phyloP scores from a whole-genome alignment of 139 green algal genomes.

The Auxenochlorella pyrenoidosa region DNA sequence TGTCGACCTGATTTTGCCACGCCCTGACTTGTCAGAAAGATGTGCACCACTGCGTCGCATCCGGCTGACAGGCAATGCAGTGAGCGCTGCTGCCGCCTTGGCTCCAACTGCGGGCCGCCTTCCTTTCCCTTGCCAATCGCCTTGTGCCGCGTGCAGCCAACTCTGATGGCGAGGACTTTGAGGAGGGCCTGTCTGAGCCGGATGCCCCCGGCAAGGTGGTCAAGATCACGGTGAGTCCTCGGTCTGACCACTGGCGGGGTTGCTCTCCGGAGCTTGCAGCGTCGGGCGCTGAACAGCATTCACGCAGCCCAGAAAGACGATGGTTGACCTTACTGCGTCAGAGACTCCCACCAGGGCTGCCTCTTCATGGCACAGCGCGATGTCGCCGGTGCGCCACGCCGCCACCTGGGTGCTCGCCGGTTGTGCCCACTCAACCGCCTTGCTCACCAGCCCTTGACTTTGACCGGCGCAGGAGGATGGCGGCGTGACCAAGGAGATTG shows the following conservation, averaged over 20 bases:
- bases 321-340: no score
- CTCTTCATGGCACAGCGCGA: neutral
- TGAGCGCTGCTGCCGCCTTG: no score
- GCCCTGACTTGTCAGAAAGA: no score
- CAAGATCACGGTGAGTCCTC: slow-evolving; percentile 41
- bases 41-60: no score
- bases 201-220: slow-evolving; percentile 41
- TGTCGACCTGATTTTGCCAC: neutral
- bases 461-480: slow-evolving; percentile 74
- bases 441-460: no score
- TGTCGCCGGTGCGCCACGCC: neutral
- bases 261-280: no score
- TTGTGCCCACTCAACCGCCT: no score
- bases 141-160: neutral
- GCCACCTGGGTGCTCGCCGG: neutral
- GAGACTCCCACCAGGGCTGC: neutral
- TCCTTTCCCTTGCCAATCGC: neutral
- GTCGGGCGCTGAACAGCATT: no score
- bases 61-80: neutral
- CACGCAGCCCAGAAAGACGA: no score
- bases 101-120: no score
- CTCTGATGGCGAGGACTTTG: neutral
- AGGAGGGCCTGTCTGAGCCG: slow-evolving; percentile 10
- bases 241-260: no score
- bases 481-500: slow-evolving; percentile 87